These are phyloP conservation scores for Pholiota molesta DNA, from an alignment of 768 basidiomycete species.

Conservation along the genomic window DNA sequence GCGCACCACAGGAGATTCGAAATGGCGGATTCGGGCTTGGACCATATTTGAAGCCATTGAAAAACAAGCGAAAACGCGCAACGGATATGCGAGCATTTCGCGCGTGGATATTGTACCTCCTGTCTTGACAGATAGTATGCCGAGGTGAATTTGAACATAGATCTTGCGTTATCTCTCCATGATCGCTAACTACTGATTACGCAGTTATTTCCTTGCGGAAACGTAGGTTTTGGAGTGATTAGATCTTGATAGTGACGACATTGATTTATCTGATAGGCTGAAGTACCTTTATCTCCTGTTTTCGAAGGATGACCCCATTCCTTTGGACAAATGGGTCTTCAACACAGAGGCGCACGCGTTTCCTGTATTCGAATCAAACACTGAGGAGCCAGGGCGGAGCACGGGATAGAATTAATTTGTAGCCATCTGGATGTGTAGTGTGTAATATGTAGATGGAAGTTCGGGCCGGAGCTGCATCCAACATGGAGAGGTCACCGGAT, in stretches of 20 bases:
- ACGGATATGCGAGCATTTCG: conserved; percentile 64
- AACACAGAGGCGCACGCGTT: conserved; percentile 80
- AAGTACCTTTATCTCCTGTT: conserved; percentile 79
- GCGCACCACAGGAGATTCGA: conserved; percentile 65
- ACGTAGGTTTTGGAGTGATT: conserved; percentile 37
- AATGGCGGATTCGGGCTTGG: conserved; percentile 78
- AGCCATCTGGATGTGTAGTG: not conserved
- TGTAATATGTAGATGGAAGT: not conserved
- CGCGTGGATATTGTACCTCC: conserved; percentile 49
- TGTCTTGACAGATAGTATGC: conserved; percentile 59
- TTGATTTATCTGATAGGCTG: conserved; percentile 39
- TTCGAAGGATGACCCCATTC: conserved; percentile 60
- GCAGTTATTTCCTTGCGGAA: conserved; percentile 51
- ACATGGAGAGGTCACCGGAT: not conserved
- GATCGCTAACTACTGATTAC: conserved; percentile 1
- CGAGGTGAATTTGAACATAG: conserved; percentile 53
- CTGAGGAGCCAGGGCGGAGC: conserved; percentile 41
- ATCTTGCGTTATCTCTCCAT: not conserved
- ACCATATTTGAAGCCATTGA: conserved; percentile 69
- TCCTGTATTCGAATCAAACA: conserved; percentile 68
- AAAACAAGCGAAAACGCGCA: conserved; percentile 54
- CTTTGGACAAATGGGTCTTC: conserved; percentile 61
- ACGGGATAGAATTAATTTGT: conserved; percentile 31
- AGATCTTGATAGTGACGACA: conserved; percentile 10
- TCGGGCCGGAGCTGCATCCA: not conserved